phyloP scores from a whole-genome alignment of 1,139 yeast species.

The Scheffersomyces parashehatae region DNA sequence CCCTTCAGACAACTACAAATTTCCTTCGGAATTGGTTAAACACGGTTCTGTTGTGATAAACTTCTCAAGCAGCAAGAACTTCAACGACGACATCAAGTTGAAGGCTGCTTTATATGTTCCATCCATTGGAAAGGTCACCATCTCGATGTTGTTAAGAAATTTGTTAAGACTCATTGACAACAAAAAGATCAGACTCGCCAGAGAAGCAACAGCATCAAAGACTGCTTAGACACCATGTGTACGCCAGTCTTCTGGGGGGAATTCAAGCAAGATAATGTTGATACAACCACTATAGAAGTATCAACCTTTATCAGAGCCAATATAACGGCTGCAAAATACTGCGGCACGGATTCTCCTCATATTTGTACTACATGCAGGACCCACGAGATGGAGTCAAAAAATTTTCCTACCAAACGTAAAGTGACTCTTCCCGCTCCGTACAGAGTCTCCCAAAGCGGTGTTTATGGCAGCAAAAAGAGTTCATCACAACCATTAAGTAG shows the following conservation, averaged over 20 bases:
- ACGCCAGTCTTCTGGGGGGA: too few species aligned
- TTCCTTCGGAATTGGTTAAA: slow-evolving; percentile 75
- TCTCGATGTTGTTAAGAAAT: slow-evolving; percentile 88
- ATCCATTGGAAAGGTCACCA: slow-evolving; percentile 93
- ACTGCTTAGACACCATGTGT: too few species aligned
- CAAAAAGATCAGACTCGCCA: slow-evolving; percentile 30
- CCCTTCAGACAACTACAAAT: slow-evolving; percentile 78
- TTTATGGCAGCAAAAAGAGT: too few species aligned
- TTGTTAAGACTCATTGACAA: slow-evolving; percentile 78
- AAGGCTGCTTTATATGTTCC: slow-evolving; percentile 93
- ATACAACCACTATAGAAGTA: too few species aligned
- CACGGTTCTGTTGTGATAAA: slow-evolving; percentile 91
- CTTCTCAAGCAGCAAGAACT: slow-evolving; percentile 87
- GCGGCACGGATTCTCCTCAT: background rate
- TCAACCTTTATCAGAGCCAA: too few species aligned
- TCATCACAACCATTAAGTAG: too few species aligned
- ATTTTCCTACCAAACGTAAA: slow-evolving; percentile 1
- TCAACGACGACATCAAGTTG: slow-evolving; percentile 73
- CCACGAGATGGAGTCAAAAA: slow-evolving; percentile 6
- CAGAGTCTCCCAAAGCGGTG: slow-evolving; percentile 1
- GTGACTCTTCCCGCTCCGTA: slow-evolving; percentile 7
- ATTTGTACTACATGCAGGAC: slow-evolving; percentile 5
- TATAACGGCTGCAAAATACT: too few species aligned
- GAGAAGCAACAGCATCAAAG: slow-evolving; percentile 1
- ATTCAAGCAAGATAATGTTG: too few species aligned